Conservation (phyloP, 208 protist genomes). For the Wallacemonas sp. region DNA sequence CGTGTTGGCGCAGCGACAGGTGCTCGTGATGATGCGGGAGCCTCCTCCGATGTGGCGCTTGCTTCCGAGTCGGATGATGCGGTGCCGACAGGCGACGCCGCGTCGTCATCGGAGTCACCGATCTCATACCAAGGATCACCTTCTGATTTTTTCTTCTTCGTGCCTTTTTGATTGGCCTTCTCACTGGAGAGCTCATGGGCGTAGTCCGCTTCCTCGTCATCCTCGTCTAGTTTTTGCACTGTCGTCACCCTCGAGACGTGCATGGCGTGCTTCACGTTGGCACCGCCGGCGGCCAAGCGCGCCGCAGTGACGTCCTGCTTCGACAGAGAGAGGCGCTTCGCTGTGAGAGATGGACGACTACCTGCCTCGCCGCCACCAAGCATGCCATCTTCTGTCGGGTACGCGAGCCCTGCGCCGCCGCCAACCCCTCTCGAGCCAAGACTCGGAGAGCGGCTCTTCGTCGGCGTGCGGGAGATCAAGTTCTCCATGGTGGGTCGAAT, state of each 20-base stretch:
- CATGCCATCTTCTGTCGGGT: neutral
- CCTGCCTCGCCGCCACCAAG: neutral
- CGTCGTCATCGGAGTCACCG: constrained; percentile 4
- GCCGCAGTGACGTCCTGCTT: constrained; percentile 13
- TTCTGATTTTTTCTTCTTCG: neutral
- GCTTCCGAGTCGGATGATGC: no score
- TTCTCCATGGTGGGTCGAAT: neutral
- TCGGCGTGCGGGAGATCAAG: neutral
- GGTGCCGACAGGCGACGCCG: no score
- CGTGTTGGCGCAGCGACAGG: no score
- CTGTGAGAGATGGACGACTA: neutral
- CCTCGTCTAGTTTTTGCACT: constrained; percentile 17
- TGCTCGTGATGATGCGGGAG: no score
- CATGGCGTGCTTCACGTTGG: constrained; percentile 7
- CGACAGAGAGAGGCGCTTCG: neutral
- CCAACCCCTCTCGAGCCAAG: neutral
- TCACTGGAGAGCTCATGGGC: constrained; percentile 3
- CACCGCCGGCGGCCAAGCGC: neutral
- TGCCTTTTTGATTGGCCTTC: neutral
- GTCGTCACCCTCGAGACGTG: constrained; percentile 27
- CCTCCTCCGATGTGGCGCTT: no score
- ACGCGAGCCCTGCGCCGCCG: neutral
- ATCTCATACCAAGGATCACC: neutral
- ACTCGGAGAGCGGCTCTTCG: neutral
- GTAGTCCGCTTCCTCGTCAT: constrained; percentile 11